Evolutionary conservation across 1,284 basidiomycete genomes (phyloP), one percentile per base, ranked within the genome.

Genomic region (Melampsora larici-populina): DNA sequence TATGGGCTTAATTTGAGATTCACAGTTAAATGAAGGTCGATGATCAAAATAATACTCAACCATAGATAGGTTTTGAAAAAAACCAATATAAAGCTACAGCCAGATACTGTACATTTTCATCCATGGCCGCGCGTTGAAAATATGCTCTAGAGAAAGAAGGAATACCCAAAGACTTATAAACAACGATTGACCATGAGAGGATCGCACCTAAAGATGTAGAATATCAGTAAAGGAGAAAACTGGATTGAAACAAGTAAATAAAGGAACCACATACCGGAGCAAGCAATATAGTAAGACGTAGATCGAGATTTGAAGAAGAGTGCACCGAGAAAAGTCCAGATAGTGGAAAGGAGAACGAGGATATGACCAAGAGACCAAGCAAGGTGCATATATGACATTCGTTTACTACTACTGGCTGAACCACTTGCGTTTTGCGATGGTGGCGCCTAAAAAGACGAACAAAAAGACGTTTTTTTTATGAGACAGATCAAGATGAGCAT

Each of bases 31-130:
- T 9, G 29, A 17, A 31, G 5, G 17, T 29, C 7, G 63, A 36
- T 29, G n/a, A 21, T n/a, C 24, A 63, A 67, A 46, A 33, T 72
- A 75, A 31, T 46, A 55, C 79, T 80, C 62, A 76, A 81, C 81
- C 72, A 69, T 82, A 82, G 80, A 84, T 83, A 49, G 83, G 82
- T 79, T 81, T 82, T 67, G 80, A 81, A 80, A 82, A 83, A 80
- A 82, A 82, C 83, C 83, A 84, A 81, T 84, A 83, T 43, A 84
- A 79, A 3, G 83, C 82, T 26, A 84, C 78, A 68, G 82, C 80
- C 46, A 83, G 80, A 78, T 84, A 84, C 79, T 83, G 83, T 43
- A 84, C 83, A 73, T 84, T 84, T 78, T 84, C 83, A 64, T 84
- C 83, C 82, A 84, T 82, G 24, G 81, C 73, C 0, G 83, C 82